Percentiles rank a stretch among this genome's conserved stretches.
Evolutionary conservation across 2,329 filamentous ascomycete genomes (phyloP).

Genomic region (Alternaria atra): DNA sequence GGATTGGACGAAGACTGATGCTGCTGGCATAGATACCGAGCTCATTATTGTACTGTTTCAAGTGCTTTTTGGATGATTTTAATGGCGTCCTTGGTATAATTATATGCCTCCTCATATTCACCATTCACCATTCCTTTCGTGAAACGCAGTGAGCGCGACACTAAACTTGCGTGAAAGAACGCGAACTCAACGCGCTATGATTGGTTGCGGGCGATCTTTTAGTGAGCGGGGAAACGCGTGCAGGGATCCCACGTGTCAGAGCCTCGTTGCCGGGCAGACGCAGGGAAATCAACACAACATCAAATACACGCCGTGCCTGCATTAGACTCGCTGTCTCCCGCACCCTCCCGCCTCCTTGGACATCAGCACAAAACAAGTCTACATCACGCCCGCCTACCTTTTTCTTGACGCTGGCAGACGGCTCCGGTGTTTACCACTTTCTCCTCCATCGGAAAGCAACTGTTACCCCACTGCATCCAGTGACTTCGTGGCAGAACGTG

Average conservation of each 20-base stretch:
- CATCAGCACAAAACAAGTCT: neutral
- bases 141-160: neutral
- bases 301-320: conserved; percentile 3
- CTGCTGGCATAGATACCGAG: neutral
- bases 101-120: neutral
- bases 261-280: conserved; percentile 26
- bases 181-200: conserved; percentile 25
- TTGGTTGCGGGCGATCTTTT: conserved; percentile 19
- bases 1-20: conserved; percentile 24
- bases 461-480: conserved; percentile 1
- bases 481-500: neutral
- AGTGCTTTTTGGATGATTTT: neutral
- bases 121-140: neutral
- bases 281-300: conserved; percentile 34
- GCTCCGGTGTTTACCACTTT: neutral
- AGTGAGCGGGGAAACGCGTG: conserved; percentile 10
- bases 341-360: neutral
- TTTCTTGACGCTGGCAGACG: neutral
- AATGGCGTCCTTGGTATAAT: neutral
- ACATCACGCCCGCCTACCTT: neutral
- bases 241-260: conserved; percentile 22
- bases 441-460: neutral
- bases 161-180: conserved; percentile 4
- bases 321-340: neutral
- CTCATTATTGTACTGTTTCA: neutral